Base-by-base conservation (phyloP, 805 yeast species). In the Myxozyma geophila region DNA sequence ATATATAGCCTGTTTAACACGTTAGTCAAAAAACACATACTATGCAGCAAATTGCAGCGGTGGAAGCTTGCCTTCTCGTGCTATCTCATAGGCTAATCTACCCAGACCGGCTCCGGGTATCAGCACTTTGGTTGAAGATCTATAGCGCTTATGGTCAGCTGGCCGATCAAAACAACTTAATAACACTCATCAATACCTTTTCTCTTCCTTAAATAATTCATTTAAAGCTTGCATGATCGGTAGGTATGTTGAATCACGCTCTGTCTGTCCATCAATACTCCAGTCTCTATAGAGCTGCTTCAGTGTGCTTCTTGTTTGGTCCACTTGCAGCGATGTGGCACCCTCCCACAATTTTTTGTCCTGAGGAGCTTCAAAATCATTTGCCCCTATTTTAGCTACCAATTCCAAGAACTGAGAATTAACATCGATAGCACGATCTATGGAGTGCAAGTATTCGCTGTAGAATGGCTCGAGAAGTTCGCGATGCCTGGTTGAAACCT, bases 31-130 rank as follows among this genome's bases (percentile, higher is more conserved):
- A 35, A 13, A 13, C 28, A 36, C 7, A 1, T 21, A 39, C 10
- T 12, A 13, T 13, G 4, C 7, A 6, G 39, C 37, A 19, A 7
- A 12, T 28, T 5, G 5, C 5, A 28, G 5, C 5, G 6, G 12
- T 17, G 19, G 7, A 17, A 3, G 7, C 52, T 6, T 43, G 52
- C 64, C 66, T 40, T 54, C 59, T 12, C 51, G 36, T n/a, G 71
- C 71, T 12, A 68, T 63, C 60, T 86, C 90, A 71, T 85, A 87
- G 1, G 96, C 87, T 0, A 91, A 76, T 67, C 91, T 79, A 0
- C 97, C 97, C 23, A 89, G 77, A 0, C 98, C 98, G 1, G 95
- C 84, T 0, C 98, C 98, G 0, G 98, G 98, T 0, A 90, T 83
- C 5, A 92, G 76, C 0, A 90, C 80, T 36, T 46, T 40, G 36